phyloP scores from a whole-genome alignment of 2,329 filamentous ascomycete species.

The Ophiostoma australiae region DNA sequence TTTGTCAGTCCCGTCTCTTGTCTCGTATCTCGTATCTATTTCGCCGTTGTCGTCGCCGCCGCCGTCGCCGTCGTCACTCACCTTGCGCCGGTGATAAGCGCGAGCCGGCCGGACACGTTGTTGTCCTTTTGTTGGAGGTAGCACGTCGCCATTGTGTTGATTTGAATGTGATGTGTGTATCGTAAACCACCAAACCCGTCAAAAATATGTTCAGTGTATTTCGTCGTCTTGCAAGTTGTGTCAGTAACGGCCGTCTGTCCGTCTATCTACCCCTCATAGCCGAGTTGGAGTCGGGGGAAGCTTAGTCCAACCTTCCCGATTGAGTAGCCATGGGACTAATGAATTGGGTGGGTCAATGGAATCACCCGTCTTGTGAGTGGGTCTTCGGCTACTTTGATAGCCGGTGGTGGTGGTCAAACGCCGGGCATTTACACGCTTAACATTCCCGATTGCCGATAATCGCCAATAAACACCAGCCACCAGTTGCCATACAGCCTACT shows the following conservation, averaged over 20 bases:
- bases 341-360: background rate
- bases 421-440: background rate
- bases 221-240: background rate
- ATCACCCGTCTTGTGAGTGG: background rate
- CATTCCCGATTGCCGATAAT: background rate
- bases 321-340: constrained; percentile 1
- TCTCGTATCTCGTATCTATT: background rate
- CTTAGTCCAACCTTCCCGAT: background rate
- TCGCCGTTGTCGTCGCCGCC: background rate
- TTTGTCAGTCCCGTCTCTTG: background rate
- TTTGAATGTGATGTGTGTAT: background rate
- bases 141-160: constrained; percentile 13
- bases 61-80: background rate
- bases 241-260: background rate
- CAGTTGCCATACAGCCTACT: background rate
- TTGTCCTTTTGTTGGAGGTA: constrained; percentile 31
- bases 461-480: background rate
- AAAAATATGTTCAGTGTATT: background rate
- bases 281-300: constrained; percentile 8
- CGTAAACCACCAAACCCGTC: background rate
- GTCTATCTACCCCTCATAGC: constrained; percentile 1
- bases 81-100: constrained; percentile 36
- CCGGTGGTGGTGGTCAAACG: background rate
- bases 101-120: constrained; percentile 34
- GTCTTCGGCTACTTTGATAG: background rate